These are phyloP conservation scores for Phytophthora boehmeriae DNA, from an alignment of 352 stramenopile genomes.

Conservation along the genomic window DNA sequence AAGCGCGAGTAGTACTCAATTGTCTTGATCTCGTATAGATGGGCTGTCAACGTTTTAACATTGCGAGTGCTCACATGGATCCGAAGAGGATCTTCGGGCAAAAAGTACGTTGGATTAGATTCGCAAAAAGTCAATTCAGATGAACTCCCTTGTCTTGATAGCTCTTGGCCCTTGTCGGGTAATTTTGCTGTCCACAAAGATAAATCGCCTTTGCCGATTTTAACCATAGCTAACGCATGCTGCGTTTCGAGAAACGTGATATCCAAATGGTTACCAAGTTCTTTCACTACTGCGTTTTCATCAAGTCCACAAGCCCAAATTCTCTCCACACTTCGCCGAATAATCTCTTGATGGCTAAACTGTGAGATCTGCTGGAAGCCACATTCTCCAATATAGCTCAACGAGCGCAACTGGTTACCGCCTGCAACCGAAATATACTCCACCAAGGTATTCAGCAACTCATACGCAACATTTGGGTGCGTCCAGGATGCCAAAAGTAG, in stretches of 20 bases:
- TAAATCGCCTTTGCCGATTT: slow-evolving; percentile 27
- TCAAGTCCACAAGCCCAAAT: slow-evolving; percentile 29
- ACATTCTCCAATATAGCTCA: slow-evolving; percentile 7
- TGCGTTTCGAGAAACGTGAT: slow-evolving; percentile 23
- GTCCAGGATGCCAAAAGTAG: slow-evolving; percentile 19
- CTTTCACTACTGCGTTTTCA: slow-evolving; percentile 14
- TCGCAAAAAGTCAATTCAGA: slow-evolving; percentile 54
- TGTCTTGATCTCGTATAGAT: slow-evolving; percentile 69
- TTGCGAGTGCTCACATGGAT: slow-evolving; percentile 54
- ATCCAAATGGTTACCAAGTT: slow-evolving; percentile 21
- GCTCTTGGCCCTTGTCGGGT: slow-evolving; percentile 19
- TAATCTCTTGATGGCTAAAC: slow-evolving; percentile 17
- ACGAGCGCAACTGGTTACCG: slow-evolving; percentile 6
- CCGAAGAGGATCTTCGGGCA: slow-evolving; percentile 40
- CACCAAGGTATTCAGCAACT: slow-evolving; percentile 25
- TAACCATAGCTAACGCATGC: slow-evolving; percentile 38
- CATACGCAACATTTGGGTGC: slow-evolving; percentile 4
- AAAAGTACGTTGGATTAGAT: slow-evolving; percentile 50
- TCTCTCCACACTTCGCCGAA: slow-evolving; percentile 20
- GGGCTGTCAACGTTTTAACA: slow-evolving; percentile 53
- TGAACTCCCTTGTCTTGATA: slow-evolving; percentile 24
- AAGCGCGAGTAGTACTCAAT: slow-evolving; percentile 59
- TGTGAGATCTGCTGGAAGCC: slow-evolving; percentile 16
- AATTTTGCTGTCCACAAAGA: slow-evolving; percentile 44
- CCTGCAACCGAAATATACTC: slow-evolving; percentile 32